A percentile compares a stretch with the other conserved stretches of the same genome.
Evolutionary conservation across 2,329 filamentous ascomycete species (phyloP).

Genomic region (Pyrenophora graminea): DNA sequence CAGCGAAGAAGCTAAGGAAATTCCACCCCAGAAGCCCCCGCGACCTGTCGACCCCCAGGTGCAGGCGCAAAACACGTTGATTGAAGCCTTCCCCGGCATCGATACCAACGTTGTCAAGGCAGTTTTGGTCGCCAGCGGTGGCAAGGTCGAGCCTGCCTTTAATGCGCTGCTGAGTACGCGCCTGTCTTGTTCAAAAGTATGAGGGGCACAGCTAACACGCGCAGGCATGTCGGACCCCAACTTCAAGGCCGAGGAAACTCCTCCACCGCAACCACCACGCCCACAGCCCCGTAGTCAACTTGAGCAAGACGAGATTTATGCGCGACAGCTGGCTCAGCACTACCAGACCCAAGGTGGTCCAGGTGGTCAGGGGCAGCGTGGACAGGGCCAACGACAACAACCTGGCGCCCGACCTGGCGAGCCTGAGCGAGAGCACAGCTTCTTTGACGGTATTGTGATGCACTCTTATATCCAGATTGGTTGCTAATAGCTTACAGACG

Average conservation of each 20-base stretch:
- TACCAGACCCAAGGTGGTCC: constrained; percentile 61
- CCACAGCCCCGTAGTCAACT: constrained; percentile 77
- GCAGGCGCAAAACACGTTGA: constrained; percentile 84
- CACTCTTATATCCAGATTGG: neutral
- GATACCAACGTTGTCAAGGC: constrained; percentile 83
- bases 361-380: constrained; percentile 38
- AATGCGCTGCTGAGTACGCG: constrained; percentile 82
- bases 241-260: constrained; percentile 55
- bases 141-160: constrained; percentile 90
- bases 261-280: constrained; percentile 81
- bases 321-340: constrained; percentile 89
- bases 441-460: constrained; percentile 70
- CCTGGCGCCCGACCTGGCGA: constrained; percentile 63
- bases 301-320: constrained; percentile 88
- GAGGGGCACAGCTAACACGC: constrained; percentile 16
- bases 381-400: constrained; percentile 51
- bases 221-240: constrained; percentile 60
- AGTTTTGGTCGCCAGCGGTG: constrained; percentile 81
- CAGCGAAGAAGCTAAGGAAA: constrained; percentile 50
- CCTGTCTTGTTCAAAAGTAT: neutral
- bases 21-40: constrained; percentile 78
- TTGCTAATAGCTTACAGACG: constrained; percentile 61
- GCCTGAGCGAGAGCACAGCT: constrained; percentile 74
- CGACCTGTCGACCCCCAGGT: constrained; percentile 79
- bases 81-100: constrained; percentile 89